phyloP scores from a whole-genome alignment of 2,329 filamentous ascomycete genomes.

The Pseudogymnoascus sp. region DNA sequence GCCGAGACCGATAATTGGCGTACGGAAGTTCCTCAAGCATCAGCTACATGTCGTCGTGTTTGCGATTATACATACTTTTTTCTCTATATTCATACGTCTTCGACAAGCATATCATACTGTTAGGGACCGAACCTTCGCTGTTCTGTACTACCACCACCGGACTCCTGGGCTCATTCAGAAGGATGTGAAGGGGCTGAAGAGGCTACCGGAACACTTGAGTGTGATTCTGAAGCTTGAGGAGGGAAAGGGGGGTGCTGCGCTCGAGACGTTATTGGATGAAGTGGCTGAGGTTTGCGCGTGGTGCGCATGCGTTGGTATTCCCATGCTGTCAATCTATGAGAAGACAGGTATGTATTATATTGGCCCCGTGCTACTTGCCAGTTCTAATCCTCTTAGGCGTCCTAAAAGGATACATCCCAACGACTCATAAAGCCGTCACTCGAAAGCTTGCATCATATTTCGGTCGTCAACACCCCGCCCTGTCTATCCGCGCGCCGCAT shows the following conservation, averaged over 20 bases:
- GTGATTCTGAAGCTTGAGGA: conserved; percentile 72
- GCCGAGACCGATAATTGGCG: conserved; percentile 36
- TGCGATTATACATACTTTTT: conserved; percentile 67
- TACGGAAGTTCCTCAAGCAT: conserved; percentile 54
- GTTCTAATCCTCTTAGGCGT: conserved; percentile 50
- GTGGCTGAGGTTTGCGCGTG: conserved; percentile 87
- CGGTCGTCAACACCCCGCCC: conserved; percentile 62
- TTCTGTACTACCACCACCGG: conserved; percentile 91
- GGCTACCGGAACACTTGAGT: conserved; percentile 78
- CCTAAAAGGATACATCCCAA: conserved; percentile 82
- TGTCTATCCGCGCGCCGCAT: conserved; percentile 68
- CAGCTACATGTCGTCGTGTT: conserved; percentile 63
- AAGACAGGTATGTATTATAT: conserved; percentile 59
- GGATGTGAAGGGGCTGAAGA: conserved; percentile 68
- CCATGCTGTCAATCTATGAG: conserved; percentile 84
- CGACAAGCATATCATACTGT: conserved; percentile 74
- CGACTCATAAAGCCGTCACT: conserved; percentile 71
- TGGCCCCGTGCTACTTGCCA: not conserved
- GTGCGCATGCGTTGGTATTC: conserved; percentile 85
- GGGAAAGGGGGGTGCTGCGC: conserved; percentile 60
- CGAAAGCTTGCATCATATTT: conserved; percentile 84
- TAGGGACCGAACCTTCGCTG: conserved; percentile 67
- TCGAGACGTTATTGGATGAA: conserved; percentile 83
- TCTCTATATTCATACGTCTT: conserved; percentile 79
- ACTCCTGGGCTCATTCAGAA: conserved; percentile 87